Conservation (phyloP, 2,329 filamentous ascomycete genomes). For the Diplodia intermedia region DNA sequence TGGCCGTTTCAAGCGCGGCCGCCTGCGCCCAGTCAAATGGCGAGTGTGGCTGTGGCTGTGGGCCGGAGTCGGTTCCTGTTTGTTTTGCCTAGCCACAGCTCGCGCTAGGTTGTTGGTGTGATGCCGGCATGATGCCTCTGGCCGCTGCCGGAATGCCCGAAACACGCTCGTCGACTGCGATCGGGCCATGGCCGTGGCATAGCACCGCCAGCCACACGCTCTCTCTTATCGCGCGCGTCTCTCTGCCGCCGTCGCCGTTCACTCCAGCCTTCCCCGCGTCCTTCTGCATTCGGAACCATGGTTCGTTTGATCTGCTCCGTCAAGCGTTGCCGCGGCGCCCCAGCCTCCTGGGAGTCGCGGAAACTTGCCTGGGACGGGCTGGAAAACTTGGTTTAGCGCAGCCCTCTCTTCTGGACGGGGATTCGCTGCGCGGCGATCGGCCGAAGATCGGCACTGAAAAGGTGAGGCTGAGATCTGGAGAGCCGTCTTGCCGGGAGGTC, state of each 20-base stretch:
- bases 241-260: neutral
- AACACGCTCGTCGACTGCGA: too few relatives aligned
- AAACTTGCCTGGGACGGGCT: neutral
- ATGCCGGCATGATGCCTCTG: too few relatives aligned
- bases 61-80: conserved; percentile 3
- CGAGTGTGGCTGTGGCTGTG: neutral
- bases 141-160: too few relatives aligned
- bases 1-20: conserved; percentile 7
- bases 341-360: neutral
- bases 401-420: neutral
- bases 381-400: neutral
- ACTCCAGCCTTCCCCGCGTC: conserved; percentile 16
- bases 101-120: too few relatives aligned
- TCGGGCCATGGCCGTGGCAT: too few relatives aligned
- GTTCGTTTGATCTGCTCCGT: neutral
- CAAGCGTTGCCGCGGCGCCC: neutral
- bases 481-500: neutral
- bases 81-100: conserved; percentile 1
- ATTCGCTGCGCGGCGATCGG: conserved; percentile 2
- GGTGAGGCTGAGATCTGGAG: neutral
- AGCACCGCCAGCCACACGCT: too few relatives aligned
- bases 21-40: conserved; percentile 1
- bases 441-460: neutral
- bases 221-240: neutral
- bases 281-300: conserved; percentile 22